These are phyloP conservation scores for Waitea zeae DNA, from an alignment of 1,284 basidiomycete genomes.

Conservation along the genomic window DNA sequence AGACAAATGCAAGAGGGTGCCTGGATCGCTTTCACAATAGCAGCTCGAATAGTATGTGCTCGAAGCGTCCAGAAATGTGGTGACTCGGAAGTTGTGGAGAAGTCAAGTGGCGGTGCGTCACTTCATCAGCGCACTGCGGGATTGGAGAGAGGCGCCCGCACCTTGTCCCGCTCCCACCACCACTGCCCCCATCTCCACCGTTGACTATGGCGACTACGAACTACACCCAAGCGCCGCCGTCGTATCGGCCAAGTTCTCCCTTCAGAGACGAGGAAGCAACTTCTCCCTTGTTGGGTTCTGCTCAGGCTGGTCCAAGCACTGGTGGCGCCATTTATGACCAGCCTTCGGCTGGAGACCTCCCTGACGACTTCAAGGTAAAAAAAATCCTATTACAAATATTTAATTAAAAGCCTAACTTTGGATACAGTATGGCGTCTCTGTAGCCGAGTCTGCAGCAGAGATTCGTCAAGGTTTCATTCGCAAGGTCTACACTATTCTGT, in stretches of 20 bases:
- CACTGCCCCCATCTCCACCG: no score
- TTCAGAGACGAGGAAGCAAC: constrained; percentile 14
- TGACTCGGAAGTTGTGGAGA: no score
- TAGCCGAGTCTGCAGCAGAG: constrained; percentile 54
- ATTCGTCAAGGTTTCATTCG: constrained; percentile 61
- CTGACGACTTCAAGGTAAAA: constrained; percentile 73
- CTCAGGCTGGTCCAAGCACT: constrained; percentile 22
- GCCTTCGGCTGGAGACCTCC: constrained; percentile 49
- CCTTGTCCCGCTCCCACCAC: no score
- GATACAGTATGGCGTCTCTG: constrained; percentile 58
- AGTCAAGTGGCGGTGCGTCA: no score
- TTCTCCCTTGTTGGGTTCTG: constrained; percentile 28
- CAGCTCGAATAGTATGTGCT: no score
- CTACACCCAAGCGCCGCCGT: constrained; percentile 22
- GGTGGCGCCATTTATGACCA: constrained; percentile 43
- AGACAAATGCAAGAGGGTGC: no score
- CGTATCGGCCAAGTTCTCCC: constrained; percentile 16
- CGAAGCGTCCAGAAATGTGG: no score
- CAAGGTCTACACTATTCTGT: constrained; percentile 69
- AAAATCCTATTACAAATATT: constrained; percentile 3
- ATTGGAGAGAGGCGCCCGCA: no score
- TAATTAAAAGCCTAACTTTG: constrained; percentile 4
- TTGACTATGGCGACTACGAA: background rate
- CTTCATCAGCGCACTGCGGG: no score
- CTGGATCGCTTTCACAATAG: no score